These are phyloP conservation scores for Boletellus ananas DNA, from an alignment of 768 basidiomycete species.

Conservation along the genomic window DNA sequence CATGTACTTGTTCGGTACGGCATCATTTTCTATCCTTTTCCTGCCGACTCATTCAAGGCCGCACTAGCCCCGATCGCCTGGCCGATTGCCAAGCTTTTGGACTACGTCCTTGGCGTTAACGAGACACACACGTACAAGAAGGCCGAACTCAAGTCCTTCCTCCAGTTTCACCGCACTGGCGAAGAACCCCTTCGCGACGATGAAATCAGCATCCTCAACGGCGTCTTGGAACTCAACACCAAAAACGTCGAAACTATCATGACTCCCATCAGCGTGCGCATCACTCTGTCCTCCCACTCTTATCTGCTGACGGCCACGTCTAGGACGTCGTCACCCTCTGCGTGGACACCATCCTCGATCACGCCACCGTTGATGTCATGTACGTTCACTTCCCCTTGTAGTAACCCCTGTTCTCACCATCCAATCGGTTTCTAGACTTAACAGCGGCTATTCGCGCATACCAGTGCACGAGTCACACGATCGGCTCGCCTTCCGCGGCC, in stretches of 20 bases:
- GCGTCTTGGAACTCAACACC: constrained; percentile 71
- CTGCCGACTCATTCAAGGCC: background rate
- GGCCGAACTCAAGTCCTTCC: constrained; percentile 73
- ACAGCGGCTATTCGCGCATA: constrained; percentile 90
- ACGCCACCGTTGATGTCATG: constrained; percentile 74
- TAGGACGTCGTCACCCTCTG: constrained; percentile 79
- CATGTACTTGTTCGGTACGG: constrained; percentile 64
- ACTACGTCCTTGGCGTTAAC: constrained; percentile 70
- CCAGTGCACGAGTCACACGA: constrained; percentile 78
- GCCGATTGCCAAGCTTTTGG: constrained; percentile 69
- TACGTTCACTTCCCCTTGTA: constrained; percentile 31
- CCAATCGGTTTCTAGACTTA: constrained; percentile 39
- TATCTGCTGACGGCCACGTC: background rate
- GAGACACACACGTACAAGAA: constrained; percentile 79
- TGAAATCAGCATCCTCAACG: constrained; percentile 77
- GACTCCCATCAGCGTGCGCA: constrained; percentile 68
- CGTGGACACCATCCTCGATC: constrained; percentile 74
- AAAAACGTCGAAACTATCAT: constrained; percentile 77
- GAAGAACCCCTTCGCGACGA: constrained; percentile 75
- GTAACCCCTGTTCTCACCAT: constrained; percentile 1
- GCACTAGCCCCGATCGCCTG: constrained; percentile 72
- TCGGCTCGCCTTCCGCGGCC: constrained; percentile 68
- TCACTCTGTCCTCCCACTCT: background rate
- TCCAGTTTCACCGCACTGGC: constrained; percentile 74
- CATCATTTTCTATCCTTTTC: constrained; percentile 2